phyloP scores from a whole-genome alignment of 139 green algal species.

The Pseudopediastrum boryanum region DNA sequence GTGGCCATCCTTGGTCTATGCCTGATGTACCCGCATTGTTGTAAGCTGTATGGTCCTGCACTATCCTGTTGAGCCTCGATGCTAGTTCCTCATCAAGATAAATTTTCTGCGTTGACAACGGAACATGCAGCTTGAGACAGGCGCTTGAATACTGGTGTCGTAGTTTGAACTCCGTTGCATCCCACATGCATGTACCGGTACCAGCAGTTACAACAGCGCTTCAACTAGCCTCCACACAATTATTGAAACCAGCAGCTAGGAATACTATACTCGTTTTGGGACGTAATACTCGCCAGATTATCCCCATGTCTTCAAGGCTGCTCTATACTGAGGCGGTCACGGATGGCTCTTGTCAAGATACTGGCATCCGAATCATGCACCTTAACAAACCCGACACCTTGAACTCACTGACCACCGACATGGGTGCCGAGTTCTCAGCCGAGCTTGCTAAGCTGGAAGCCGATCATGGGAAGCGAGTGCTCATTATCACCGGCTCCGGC shows the following conservation, averaged over 20 bases:
- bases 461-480: conserved; percentile 3
- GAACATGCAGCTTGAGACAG: no score
- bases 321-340: conserved; percentile 17
- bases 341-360: background rate
- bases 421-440: conserved; percentile 14
- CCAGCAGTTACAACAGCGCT: background rate
- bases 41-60: no score
- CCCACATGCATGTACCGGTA: background rate
- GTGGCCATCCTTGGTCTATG: no score
- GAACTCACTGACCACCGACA: conserved; percentile 31
- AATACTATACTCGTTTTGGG: background rate
- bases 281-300: background rate
- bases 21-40: no score
- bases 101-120: no score
- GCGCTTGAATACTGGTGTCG: no score
- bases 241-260: background rate
- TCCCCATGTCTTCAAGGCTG: background rate
- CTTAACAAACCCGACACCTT: conserved; percentile 28
- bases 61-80: no score
- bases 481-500: conserved; percentile 32
- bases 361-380: conserved; percentile 13
- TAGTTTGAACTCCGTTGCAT: background rate
- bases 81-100: no score
- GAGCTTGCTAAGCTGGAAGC: conserved; percentile 14
- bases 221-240: no score